Conservation (phyloP, 345 rosid genomes). For the Corchorus capsularis region DNA sequence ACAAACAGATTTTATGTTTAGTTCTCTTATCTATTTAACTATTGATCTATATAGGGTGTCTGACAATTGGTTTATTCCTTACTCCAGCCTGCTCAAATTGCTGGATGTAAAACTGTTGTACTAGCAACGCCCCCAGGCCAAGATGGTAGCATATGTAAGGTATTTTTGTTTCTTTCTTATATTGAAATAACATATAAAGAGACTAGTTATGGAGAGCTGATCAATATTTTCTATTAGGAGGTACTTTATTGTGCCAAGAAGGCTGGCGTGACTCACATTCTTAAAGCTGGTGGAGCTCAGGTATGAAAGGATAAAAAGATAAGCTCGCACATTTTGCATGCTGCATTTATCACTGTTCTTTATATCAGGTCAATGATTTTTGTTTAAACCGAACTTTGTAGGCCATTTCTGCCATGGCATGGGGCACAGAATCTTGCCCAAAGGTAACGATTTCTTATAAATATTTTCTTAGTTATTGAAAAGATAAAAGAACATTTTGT, state of each 20-base stretch:
- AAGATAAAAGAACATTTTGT: neutral
- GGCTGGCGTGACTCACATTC: constrained; percentile 92
- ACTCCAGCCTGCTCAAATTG: constrained; percentile 86
- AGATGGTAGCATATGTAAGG: constrained; percentile 92
- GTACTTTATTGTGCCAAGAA: constrained; percentile 90
- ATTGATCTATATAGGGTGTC: constrained; percentile 13
- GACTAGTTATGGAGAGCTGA: neutral
- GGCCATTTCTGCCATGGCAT: constrained; percentile 98
- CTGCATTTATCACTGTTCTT: neutral
- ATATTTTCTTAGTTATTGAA: constrained; percentile 1
- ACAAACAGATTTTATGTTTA: constrained; percentile 2
- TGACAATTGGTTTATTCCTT: constrained; percentile 24
- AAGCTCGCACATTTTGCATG: neutral
- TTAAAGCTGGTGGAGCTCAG: constrained; percentile 98
- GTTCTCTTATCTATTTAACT: neutral
- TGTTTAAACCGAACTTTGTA: constrained; percentile 24
- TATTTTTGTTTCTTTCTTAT: constrained; percentile 20
- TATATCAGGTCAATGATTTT: neutral
- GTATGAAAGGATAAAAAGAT: constrained; percentile 34
- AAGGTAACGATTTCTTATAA: constrained; percentile 51
- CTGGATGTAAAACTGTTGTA: constrained; percentile 85
- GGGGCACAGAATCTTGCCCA: constrained; percentile 97
- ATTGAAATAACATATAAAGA: neutral
- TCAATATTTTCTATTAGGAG: constrained; percentile 45
- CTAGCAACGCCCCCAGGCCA: constrained; percentile 86